Base-by-base conservation (phyloP, 345 rosid genomes). In the Schrenkiella parvula region DNA sequence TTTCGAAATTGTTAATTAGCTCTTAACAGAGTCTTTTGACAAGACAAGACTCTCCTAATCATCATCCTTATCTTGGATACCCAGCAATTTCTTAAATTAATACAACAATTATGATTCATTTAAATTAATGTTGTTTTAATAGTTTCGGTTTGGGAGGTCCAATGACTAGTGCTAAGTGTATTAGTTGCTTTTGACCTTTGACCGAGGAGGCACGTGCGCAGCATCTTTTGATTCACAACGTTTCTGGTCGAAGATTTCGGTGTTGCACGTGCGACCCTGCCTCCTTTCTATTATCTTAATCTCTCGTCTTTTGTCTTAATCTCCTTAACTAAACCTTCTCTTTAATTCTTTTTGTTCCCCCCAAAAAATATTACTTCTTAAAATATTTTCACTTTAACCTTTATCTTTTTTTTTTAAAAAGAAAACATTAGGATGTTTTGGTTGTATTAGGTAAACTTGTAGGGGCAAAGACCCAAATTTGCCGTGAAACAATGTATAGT, bases 181-280 rank as follows among this genome's bases (percentile, higher is more conserved):
- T 73, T 84, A 74, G 80, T 78, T 66, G 75, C 87, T 84, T 83
- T 89, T 89, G 96, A 89, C 96, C 87, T 63, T 87, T 87, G 96
- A 87, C 91, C 60, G 81, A 67, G 75, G 50, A 75, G 80, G 84
- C 93, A 89, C 91, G 93, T 87, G 91, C 87, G 83, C 80, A 37
- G 88, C 86, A 83, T 83, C 89, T 83, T 73, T 70, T 46, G 56
- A 66, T 66, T 73, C 64, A 69, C 17, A 77, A 70, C 60, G 71
- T 44, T 61, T 66, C 64, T 32, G 22, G 85, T 83, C 85, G 84
- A 78, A 72, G 80, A 87, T 81, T 83, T 83, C 93, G 85, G 91
- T 71, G 88, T 78, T 83, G 89, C 93, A 89, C 93, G 96, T 87
- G 92, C 89, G 79, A 26, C 76, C 61, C 53, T 76, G 76, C 80